Evolutionary conservation across 441 rosid species (phyloP).

Genomic region (Croton laevigatus): DNA sequence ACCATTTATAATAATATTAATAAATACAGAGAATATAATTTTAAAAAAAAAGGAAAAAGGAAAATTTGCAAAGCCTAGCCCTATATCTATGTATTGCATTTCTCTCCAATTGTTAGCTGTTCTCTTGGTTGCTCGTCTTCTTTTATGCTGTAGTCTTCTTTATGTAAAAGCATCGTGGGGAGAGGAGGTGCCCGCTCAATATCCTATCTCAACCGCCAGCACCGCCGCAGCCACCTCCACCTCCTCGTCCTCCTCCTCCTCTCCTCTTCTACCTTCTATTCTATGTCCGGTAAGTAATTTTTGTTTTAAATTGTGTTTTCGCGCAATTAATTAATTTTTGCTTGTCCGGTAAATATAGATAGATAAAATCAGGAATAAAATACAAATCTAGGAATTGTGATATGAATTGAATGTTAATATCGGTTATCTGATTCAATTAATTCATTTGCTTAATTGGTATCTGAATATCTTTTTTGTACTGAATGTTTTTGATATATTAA

Average conservation of each 20-base stretch:
- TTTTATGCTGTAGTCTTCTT: background rate
- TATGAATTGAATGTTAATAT: background rate
- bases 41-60: too few species aligned
- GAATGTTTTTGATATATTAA: background rate
- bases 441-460: background rate
- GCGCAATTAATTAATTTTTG: too few species aligned
- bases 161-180: background rate
- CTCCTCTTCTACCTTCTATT: background rate
- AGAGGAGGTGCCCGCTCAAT: conserved; percentile 1
- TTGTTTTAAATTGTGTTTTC: background rate
- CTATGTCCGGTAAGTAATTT: background rate
- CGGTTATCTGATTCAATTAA: background rate
- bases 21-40: too few species aligned
- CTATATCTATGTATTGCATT: background rate
- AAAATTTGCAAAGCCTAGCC: background rate
- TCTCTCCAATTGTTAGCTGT: too few species aligned
- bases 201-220: background rate
- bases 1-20: background rate
- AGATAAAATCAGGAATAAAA: too few species aligned
- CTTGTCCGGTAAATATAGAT: too few species aligned
- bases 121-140: background rate
- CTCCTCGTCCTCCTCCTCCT: background rate
- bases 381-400: too few species aligned
- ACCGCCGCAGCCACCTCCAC: background rate
- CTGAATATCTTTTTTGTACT: too few species aligned